Evolutionary conservation across 2,329 filamentous ascomycete species (phyloP), one percentile per base, ranked within the genome.

Genomic region (Fusarium armeniacum): DNA sequence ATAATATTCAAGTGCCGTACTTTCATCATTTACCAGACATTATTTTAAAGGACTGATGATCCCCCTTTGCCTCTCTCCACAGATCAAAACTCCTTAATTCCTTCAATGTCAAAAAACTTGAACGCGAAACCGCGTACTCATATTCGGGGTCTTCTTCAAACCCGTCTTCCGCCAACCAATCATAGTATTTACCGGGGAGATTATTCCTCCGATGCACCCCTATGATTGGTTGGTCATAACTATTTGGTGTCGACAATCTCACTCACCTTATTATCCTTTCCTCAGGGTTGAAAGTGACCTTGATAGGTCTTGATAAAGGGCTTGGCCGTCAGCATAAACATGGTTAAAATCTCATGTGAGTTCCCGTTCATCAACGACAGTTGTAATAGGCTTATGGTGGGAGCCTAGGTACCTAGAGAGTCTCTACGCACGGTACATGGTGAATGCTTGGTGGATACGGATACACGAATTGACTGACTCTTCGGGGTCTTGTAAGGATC

Each of bases 401-500:
- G 45, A 56, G 38, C 9, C 20, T 36, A 20, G 20, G 20, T 20
- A n/a, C n/a, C n/a, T n/a, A n/a, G n/a, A 49, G 13, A 49, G 54
- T 43, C 41, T 56, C 35, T 30, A 36, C 38, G 13, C 15, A 49
- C 20, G 53, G 41, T 18, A 35, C 18, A 52, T 20, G 44, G 41
- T 11, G 20, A n/a, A 50, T 40, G 41, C 40, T 55, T 36, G 24
- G 22, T 32, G 22, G 51, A 35, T 16, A 35, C 7, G 32, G 16
- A 45, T 52, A 35, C 32, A 35, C 7, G 32, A 35, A 45, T 52
- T 57, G 41, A 40, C 26, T 26, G 9, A 30, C 38, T 30, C 45
- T 58, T 78, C 78, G 78, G 78, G 67, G 66, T 78, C 69, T 76
- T 77, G 56, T 50, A 78, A 58, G 61, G 73, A 60, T 75, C 77